A percentile compares a stretch with the other conserved stretches of the same genome.
Evolutionary conservation across 176 grass and related monocot genomes (phyloP).

Genomic region (Aegilops speltoides): DNA sequence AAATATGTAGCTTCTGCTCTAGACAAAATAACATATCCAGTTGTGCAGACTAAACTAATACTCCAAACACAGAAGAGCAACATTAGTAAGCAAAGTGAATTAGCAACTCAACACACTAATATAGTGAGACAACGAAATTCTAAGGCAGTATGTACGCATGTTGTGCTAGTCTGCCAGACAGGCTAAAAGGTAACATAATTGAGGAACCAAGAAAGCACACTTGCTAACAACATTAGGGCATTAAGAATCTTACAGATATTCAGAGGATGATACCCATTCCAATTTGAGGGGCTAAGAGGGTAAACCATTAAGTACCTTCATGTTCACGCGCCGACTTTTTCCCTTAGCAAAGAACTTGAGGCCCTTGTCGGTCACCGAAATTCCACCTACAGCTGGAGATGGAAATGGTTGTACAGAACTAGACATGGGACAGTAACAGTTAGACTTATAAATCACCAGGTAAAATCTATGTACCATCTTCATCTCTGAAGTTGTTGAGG

Average conservation of each 20-base stretch:
- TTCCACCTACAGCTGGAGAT: no score
- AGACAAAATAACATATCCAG: conserved; percentile 8
- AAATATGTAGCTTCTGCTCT: neutral
- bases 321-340: no score
- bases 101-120: conserved; percentile 28
- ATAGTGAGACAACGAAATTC: conserved; percentile 27
- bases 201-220: no score
- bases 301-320: neutral
- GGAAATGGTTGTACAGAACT: neutral
- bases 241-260: conserved; percentile 27
- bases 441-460: conserved; percentile 26
- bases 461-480: neutral
- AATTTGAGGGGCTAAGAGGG: no score
- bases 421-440: conserved; percentile 22
- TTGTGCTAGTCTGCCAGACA: no score
- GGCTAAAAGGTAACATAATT: no score
- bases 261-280: neutral
- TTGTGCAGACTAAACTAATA: neutral
- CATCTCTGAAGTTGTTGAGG: no score
- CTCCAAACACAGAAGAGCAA: conserved; percentile 23
- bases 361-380: no score
- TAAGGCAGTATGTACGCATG: neutral
- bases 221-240: no score
- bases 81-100: conserved; percentile 30
- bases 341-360: no score